Conservation (phyloP, 129 eudicot species). For the Arctium lappa region DNA sequence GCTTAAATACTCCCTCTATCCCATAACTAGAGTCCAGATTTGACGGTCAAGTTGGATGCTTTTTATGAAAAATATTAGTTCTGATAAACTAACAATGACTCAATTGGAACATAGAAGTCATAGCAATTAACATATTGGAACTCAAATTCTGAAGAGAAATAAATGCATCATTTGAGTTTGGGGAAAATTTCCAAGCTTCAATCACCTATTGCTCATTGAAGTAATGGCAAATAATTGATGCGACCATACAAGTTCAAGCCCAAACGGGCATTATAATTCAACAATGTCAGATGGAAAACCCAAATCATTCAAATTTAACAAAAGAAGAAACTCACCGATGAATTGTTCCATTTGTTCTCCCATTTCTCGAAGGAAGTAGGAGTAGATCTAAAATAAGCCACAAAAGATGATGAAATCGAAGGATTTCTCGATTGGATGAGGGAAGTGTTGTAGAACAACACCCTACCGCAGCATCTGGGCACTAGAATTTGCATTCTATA, state of each 20-base stretch:
- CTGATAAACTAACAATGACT: not conserved
- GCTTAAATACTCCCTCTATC: not conserved
- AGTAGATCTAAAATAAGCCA: slow-evolving; percentile 29
- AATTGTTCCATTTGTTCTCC: slow-evolving; percentile 24
- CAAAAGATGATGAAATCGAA: slow-evolving; percentile 25
- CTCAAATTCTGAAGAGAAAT: too few species aligned
- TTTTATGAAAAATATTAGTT: not conserved
- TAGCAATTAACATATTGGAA: not conserved
- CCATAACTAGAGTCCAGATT: not conserved
- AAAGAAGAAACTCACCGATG: slow-evolving; percentile 20
- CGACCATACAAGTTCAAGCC: not conserved
- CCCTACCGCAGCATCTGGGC: slow-evolving; percentile 9
- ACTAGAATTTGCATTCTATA: slow-evolving; percentile 20
- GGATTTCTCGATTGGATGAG: slow-evolving; percentile 6
- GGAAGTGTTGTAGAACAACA: slow-evolving; percentile 4
- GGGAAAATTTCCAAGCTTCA: not conserved
- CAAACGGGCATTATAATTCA: not conserved
- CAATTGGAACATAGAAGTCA: not conserved
- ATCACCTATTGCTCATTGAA: not conserved
- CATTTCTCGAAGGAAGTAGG: slow-evolving; percentile 24
- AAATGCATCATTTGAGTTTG: not conserved
- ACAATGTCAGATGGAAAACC: not conserved
- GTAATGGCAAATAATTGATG: not conserved
- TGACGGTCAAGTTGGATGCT: not conserved
- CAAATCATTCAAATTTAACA: not conserved